Evolutionary conservation across 75 land plant species (phyloP).

Genomic region (Picea glauca): DNA sequence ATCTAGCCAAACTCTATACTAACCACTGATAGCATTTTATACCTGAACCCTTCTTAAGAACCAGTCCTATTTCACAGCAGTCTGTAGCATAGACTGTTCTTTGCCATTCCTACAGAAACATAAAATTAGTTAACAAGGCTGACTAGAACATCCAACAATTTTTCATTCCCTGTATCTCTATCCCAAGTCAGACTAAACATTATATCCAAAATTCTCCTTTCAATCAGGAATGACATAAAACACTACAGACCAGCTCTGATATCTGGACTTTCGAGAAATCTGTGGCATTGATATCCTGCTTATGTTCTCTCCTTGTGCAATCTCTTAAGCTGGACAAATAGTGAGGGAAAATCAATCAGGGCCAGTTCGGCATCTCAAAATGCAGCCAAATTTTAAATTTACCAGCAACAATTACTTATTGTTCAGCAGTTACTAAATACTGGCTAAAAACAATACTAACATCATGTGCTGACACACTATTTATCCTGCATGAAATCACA

Average conservation of each 20-base stretch:
- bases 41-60: constrained; percentile 66
- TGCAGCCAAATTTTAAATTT: not conserved
- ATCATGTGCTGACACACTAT: not conserved
- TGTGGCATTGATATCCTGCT: constrained; percentile 19
- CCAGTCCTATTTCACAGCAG: constrained; percentile 87
- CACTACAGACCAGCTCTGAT: constrained; percentile 51
- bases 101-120: constrained; percentile 72
- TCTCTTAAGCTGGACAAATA: constrained; percentile 21
- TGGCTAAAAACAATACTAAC: not conserved
- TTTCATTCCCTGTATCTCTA: not conserved
- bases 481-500: not conserved
- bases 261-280: constrained; percentile 30
- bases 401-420: not conserved
- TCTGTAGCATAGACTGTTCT: constrained; percentile 77
- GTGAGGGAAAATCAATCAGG: not conserved
- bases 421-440: not conserved
- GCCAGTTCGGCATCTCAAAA: not conserved
- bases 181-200: not conserved
- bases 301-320: constrained; percentile 20
- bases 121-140: not conserved
- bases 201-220: not conserved
- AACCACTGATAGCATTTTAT: not conserved
- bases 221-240: not conserved
- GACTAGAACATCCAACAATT: not conserved
- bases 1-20: not conserved